Conservation (phyloP, 768 basidiomycete genomes). For the Amanita subjunquillea region DNA sequence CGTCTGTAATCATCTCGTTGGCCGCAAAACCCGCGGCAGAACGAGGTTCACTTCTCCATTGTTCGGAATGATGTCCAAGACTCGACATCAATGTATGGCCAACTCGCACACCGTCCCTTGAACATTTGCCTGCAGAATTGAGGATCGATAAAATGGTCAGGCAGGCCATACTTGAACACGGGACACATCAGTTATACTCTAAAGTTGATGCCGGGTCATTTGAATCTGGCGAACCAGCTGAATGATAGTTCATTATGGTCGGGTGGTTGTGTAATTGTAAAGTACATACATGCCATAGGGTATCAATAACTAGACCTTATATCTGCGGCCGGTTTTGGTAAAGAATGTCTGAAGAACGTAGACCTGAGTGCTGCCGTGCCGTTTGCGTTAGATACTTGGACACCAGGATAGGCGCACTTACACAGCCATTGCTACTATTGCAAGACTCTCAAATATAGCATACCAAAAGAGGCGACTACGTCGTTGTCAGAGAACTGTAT, state of each 20-base stretch:
- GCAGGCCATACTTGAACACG: too few species aligned
- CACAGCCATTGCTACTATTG: slow-evolving; percentile 80
- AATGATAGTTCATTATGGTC: slow-evolving; percentile 3
- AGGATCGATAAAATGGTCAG: too few species aligned
- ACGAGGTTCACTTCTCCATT: too few species aligned
- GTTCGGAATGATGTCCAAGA: too few species aligned
- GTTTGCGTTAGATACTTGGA: slow-evolving; percentile 1
- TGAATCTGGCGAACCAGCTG: not conserved
- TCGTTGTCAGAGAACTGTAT: slow-evolving; percentile 5
- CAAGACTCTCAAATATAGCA: slow-evolving; percentile 69
- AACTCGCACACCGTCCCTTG: too few species aligned
- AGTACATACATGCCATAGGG: slow-evolving; percentile 5
- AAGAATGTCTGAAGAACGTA: slow-evolving; percentile 95
- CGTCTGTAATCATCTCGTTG: too few species aligned
- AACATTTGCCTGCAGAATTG: too few species aligned
- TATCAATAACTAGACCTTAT: slow-evolving; percentile 58
- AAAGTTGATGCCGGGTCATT: too few species aligned
- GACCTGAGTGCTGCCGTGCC: slow-evolving; percentile 60
- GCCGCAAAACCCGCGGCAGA: too few species aligned
- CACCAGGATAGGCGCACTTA: slow-evolving; percentile 30
- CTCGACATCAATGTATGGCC: too few species aligned
- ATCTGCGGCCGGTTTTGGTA: slow-evolving; percentile 82
- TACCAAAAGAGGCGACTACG: slow-evolving; percentile 89
- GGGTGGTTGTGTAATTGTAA: not conserved
- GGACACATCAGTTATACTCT: too few species aligned